Evolutionary conservation across 139 green algal genomes (phyloP), one percentile per base, ranked within the genome.

Genomic region (Micractinium conductrix): DNA sequence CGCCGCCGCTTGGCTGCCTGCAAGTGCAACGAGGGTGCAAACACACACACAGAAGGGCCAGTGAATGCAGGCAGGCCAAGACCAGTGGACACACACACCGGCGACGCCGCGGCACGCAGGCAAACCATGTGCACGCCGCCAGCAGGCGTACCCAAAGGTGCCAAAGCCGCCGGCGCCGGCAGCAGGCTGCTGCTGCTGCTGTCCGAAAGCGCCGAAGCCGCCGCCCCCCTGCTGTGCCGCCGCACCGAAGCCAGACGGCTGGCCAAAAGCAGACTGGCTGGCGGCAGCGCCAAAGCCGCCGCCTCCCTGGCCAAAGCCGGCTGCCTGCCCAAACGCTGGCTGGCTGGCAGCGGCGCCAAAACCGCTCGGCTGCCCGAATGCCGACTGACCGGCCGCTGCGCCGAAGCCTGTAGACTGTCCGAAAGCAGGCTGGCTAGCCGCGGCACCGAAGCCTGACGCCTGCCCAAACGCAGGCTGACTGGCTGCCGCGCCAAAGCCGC

Each of bases 191-290:
- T 76, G 79, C 63, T 50, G 53, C 65, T 76, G 79, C 63, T 84
- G 79, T 1, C 80, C 81, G 48, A 86, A 85, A 1, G 53, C 42
- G 33, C 81, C 40, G 45, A 86, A 80, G 19, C 81, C 81, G 80
- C 67, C 80, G 67, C 80, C 80, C 33, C 62, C 30, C 53, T 71
- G 67, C 37, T 69, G 35, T 6, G 80, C 80, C 9, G 80, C 63
- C 2, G 67, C 45, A 30, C 62, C 86, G 74, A 89, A 78, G 28
- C 70, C 70, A 43, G 42, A 58, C 30, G 78, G 4, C 44, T 84
- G 78, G 6, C 78, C 78, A 43, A 84, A 81, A 1, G 75, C 53
- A 8, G 75, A 30, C 53, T 22, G n/a, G 33, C 74, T 68, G 17
- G 74, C 74, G 5, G 74, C 65, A 24, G 37, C 44, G 38, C 62